Base-by-base conservation (phyloP, 1,284 basidiomycete genomes). In the Trichosporon ovoides region DNA sequence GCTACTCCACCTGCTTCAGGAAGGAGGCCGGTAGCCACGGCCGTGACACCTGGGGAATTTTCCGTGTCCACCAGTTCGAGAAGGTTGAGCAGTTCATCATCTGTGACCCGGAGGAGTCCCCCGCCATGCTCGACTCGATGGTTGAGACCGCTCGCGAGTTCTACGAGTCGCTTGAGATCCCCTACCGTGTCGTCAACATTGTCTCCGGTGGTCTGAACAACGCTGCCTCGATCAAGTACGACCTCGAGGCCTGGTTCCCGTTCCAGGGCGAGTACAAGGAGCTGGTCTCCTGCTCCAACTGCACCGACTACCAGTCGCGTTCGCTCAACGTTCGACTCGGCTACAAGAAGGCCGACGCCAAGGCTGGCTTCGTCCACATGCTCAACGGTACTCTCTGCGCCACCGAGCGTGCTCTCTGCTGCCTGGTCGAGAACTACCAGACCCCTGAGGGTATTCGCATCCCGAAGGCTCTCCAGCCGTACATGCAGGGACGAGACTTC, bases 21-120 rank as follows among this genome's bases (percentile, higher is more conserved):
- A 98, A 98, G 79, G 95, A 99, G 80, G 95, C 95, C 4, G 96
- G 95, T 50, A 89, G 91, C 5, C 91, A 93, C 46, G 96, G 96
- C 16, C 88, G 92, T 58, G 96, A 99, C 72, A 98, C 96, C 80
- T 98, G 95, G 93, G 96, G 95, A 59, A 97, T 98, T 78, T 98
- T 98, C 86, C 90, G 96, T 36, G 94, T 98, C 53, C 96, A 99
- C 77, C 96, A 99, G 79, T 99, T 99, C 69, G 96, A 99, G 80
- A 99, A 99, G 81, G 84, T 99, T 54, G 96, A 99, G 77, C 83
- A 96, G 81, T 98, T 98, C 80, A 87, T 89, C 80, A 84, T 99
- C 68, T 97, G 94, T 20, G 88, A 92, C 55, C 94, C 96, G 1
- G 87, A 88, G 67, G 87, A 90, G 75, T 96, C 92, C 72, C 94